Evolutionary conservation across 2,329 filamentous ascomycete species (phyloP).

Genomic region (Ophiognomonia clavigignenti-juglandacearum): DNA sequence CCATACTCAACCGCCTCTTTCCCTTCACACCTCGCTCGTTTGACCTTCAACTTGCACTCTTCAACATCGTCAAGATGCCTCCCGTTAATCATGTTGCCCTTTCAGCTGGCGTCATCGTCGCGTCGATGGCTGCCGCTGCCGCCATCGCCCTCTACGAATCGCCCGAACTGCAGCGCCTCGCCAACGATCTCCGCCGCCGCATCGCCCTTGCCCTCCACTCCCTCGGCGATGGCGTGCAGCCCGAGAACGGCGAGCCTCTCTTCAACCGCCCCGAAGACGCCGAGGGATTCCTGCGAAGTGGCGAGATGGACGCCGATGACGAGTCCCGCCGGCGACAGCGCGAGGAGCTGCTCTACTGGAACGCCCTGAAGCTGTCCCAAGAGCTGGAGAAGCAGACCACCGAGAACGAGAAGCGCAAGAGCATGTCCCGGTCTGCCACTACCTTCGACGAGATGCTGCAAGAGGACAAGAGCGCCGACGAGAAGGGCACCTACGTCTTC

Average conservation of each 20-base stretch:
- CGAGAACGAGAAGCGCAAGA: constrained; percentile 19
- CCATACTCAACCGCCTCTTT: too few relatives aligned
- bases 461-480: constrained; percentile 40
- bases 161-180: constrained; percentile 57
- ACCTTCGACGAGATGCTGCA: constrained; percentile 58
- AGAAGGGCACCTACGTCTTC: constrained; percentile 52
- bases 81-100: constrained; percentile 50
- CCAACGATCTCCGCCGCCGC: constrained; percentile 55
- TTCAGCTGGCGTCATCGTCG: constrained; percentile 54
- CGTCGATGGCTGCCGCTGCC: constrained; percentile 52
- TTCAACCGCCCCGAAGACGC: constrained; percentile 65
- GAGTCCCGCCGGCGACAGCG: constrained; percentile 56
- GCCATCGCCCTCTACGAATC: constrained; percentile 60
- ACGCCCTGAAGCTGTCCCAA: constrained; percentile 25
- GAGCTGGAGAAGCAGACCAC: constrained; percentile 23
- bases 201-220: constrained; percentile 57
- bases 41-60: neutral
- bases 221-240: constrained; percentile 53
- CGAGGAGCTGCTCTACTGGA: constrained; percentile 64
- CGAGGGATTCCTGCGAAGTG: constrained; percentile 54
- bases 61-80: constrained; percentile 37
- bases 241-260: constrained; percentile 41
- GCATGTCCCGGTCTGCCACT: constrained; percentile 23
- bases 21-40: too few relatives aligned
- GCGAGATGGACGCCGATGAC: constrained; percentile 56